phyloP scores from a whole-genome alignment of 2,329 filamentous ascomycete species.

The Penicillium olsonii region DNA sequence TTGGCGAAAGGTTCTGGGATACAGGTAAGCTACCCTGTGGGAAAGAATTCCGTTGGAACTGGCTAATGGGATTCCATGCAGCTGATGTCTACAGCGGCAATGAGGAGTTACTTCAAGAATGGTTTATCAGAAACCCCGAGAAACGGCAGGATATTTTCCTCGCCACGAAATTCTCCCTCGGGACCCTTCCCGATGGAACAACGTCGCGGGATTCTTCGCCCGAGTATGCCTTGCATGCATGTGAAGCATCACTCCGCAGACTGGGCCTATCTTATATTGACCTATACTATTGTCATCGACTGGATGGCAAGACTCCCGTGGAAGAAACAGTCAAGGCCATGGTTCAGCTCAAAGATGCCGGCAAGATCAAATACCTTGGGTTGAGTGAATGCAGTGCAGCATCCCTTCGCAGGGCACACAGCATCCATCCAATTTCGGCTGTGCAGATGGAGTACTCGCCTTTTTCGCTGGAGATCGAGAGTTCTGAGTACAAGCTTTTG shows the following conservation, averaged over 20 bases:
- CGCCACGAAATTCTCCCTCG: not conserved
- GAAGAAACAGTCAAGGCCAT: constrained; percentile 9
- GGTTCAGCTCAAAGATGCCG: constrained; percentile 6
- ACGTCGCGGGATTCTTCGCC: not conserved
- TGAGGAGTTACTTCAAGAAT: not conserved
- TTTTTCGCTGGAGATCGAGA: not conserved
- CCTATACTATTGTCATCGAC: constrained; percentile 3
- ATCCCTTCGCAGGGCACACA: not conserved
- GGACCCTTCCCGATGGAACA: not conserved
- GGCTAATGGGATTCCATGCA: not conserved
- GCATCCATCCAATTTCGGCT: not conserved
- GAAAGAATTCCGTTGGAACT: not conserved
- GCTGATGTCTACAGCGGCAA: not conserved
- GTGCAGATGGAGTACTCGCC: not conserved
- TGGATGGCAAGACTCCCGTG: constrained; percentile 5
- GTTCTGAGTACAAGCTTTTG: not conserved
- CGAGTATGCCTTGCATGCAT: not conserved
- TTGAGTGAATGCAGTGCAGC: not conserved
- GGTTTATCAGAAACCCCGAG: not conserved
- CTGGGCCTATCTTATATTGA: not conserved
- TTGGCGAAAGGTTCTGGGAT: not conserved
- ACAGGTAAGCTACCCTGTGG: not conserved
- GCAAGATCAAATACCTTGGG: not conserved
- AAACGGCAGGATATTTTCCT: not conserved
- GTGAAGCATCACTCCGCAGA: not conserved